Percentiles rank a stretch among this genome's conserved stretches.
Evolutionary conservation across 257 asterid species (phyloP).

Genomic region (Lycium barbarum): DNA sequence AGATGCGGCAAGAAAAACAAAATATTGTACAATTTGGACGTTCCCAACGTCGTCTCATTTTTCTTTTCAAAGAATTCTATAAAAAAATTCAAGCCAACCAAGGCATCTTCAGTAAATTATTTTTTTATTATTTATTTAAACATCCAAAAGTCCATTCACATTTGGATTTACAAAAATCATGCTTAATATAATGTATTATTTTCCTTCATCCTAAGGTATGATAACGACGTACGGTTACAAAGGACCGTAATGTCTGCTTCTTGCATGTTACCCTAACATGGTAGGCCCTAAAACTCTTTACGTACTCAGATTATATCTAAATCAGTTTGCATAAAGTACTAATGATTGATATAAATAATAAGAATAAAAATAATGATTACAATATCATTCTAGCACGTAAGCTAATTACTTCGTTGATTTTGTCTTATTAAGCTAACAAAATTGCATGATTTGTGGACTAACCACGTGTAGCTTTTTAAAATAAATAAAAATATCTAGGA

Average conservation of each 20-base stretch:
- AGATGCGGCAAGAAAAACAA: conserved; percentile 18
- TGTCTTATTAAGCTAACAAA: conserved; percentile 19
- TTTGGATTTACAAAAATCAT: background rate
- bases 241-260: conserved; percentile 52
- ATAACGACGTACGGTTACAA: conserved; percentile 45
- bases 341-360: background rate
- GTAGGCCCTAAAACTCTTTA: conserved; percentile 50
- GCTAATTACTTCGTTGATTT: conserved; percentile 9
- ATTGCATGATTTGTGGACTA: background rate
- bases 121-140: background rate
- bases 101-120: background rate
- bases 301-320: background rate
- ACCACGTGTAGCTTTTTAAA: conserved; percentile 37
- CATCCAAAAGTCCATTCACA: background rate
- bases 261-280: conserved; percentile 84
- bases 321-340: background rate
- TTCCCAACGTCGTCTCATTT: background rate
- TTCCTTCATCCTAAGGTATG: conserved; percentile 35
- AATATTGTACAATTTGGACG: background rate
- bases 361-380: conserved; percentile 28
- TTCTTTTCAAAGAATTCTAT: background rate
- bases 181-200: background rate
- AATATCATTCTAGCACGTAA: conserved; percentile 25
- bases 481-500: background rate
- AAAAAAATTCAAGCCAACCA: background rate